Conservation (phyloP, 768 basidiomycete species). For the Aureoboletus auriporus region DNA sequence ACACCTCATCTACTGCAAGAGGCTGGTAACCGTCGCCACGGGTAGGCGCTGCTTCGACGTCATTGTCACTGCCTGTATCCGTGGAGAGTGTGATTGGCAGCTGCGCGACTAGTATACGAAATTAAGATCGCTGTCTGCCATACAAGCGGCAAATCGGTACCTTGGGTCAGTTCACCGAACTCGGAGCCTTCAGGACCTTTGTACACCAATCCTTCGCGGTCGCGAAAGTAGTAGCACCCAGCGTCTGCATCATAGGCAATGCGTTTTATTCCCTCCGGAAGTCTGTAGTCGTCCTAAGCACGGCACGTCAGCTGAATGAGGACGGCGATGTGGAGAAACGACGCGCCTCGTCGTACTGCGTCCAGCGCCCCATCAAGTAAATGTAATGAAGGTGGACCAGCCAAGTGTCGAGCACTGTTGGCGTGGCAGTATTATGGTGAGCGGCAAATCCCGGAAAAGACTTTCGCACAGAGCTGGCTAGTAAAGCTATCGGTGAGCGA, state of each 20-base stretch:
- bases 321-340: background rate
- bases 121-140: background rate
- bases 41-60: slow-evolving; percentile 54
- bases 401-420: slow-evolving; percentile 8
- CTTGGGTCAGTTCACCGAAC: slow-evolving; percentile 49
- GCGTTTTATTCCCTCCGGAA: slow-evolving; percentile 53
- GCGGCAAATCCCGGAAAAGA: slow-evolving; percentile 21
- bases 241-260: slow-evolving; percentile 76
- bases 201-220: slow-evolving; percentile 48
- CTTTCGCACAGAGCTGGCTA: too few relatives aligned
- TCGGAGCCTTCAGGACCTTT: slow-evolving; percentile 59
- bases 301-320: background rate
- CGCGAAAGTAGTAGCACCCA: slow-evolving; percentile 61
- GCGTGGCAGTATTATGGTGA: background rate
- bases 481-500: too few relatives aligned
- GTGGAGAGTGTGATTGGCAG: slow-evolving; percentile 24
- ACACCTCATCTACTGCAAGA: slow-evolving; percentile 48
- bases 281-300: slow-evolving; percentile 46
- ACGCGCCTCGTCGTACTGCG: slow-evolving; percentile 33
- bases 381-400: slow-evolving; percentile 15
- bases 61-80: slow-evolving; percentile 33
- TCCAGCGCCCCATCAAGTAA: slow-evolving; percentile 33
- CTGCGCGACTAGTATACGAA: slow-evolving; percentile 23
- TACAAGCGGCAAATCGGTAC: slow-evolving; percentile 22
- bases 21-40: slow-evolving; percentile 56